Conservation (phyloP, 164 flowering plant species). For the Platanus orientalis region DNA sequence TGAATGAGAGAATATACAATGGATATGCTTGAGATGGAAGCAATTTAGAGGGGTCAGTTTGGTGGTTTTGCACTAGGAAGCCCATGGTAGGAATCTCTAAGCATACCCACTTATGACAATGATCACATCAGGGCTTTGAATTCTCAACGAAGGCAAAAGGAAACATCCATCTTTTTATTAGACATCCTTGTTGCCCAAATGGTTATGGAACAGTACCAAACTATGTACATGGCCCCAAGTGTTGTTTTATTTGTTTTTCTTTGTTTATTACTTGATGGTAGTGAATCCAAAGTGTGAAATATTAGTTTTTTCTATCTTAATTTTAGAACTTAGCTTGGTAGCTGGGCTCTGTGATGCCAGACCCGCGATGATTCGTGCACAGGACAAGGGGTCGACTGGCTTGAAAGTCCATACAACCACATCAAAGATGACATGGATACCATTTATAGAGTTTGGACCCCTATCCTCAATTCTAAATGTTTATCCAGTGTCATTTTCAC, state of each 20-base stretch:
- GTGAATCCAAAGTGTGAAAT: not conserved
- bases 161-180: not conserved
- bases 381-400: not conserved
- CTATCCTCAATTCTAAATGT: not conserved
- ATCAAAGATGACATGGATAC: not conserved
- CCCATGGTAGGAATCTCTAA: not conserved
- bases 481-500: not conserved
- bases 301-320: not conserved
- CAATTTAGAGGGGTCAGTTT: not conserved
- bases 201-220: not conserved
- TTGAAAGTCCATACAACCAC: not conserved
- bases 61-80: not conserved
- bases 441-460: not conserved
- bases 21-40: slow-evolving; percentile 12
- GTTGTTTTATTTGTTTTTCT: not conserved
- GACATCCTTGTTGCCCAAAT: not conserved
- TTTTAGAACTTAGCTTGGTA: not conserved
- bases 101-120: not conserved
- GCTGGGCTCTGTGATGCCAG: not conserved
- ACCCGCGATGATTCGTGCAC: not conserved
- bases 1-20: slow-evolving; percentile 10
- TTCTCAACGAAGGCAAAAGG: not conserved
- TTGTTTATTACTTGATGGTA: not conserved
- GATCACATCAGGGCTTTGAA: not conserved
- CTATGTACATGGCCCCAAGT: not conserved